Evolutionary conservation across 2,329 filamentous ascomycete genomes (phyloP).

Genomic region (Pyrenochaeta sp.): DNA sequence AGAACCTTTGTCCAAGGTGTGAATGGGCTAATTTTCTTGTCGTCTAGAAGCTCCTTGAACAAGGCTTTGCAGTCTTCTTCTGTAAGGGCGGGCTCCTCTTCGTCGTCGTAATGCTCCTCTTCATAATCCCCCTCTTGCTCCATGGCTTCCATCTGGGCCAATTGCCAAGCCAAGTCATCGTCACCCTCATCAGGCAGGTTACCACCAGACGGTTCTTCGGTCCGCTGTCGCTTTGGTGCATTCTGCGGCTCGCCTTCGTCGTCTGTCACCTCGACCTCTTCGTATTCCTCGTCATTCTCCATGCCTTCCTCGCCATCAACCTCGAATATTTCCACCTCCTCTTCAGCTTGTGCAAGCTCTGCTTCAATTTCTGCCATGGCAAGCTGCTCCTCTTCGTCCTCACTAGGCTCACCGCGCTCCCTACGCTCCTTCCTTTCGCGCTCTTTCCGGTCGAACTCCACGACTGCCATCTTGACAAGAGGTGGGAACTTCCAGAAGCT

Average conservation of each 20-base stretch:
- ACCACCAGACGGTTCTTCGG: constrained; percentile 51
- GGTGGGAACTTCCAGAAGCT: constrained; percentile 96
- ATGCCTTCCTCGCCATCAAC: constrained; percentile 49
- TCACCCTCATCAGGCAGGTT: constrained; percentile 82
- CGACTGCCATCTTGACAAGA: constrained; percentile 77
- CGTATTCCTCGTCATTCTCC: constrained; percentile 75
- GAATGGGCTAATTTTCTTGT: constrained; percentile 83
- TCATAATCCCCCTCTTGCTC: constrained; percentile 80
- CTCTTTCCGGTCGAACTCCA: constrained; percentile 74
- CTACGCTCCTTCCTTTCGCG: constrained; percentile 68
- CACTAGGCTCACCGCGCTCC: constrained; percentile 55
- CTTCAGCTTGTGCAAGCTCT: constrained; percentile 38
- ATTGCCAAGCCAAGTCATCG: constrained; percentile 91
- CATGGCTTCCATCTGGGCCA: constrained; percentile 85
- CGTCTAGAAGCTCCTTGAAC: constrained; percentile 86
- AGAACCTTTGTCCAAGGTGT: constrained; percentile 90
- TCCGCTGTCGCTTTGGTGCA: constrained; percentile 59
- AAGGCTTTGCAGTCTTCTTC: constrained; percentile 78
- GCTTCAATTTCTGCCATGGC: constrained; percentile 45
- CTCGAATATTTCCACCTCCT: constrained; percentile 41
- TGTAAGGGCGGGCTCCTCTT: constrained; percentile 73
- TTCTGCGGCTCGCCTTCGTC: constrained; percentile 55
- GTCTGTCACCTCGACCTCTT: constrained; percentile 77
- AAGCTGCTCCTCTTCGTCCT: constrained; percentile 39
- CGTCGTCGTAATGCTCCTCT: constrained; percentile 69